These are phyloP conservation scores for Knufia petricola DNA, from an alignment of 2,329 filamentous ascomycete genomes.

Conservation along the genomic window DNA sequence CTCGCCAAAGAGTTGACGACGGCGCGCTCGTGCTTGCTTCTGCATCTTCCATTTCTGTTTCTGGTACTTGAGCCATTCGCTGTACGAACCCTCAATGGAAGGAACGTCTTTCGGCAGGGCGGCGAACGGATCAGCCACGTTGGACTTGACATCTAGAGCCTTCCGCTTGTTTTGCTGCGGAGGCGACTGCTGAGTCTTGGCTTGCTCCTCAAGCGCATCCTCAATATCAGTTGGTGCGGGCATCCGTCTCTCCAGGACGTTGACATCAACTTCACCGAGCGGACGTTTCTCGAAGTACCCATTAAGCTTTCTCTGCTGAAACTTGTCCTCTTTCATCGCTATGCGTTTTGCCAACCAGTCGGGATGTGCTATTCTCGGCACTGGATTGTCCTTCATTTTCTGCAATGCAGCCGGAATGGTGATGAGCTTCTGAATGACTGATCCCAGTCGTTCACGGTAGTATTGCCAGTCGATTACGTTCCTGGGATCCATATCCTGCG, in stretches of 20 bases:
- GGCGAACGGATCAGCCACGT: slow-evolving; percentile 61
- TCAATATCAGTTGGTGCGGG: slow-evolving; percentile 59
- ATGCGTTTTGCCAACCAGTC: slow-evolving; percentile 95
- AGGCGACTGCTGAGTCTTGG: slow-evolving; percentile 56
- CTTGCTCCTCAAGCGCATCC: slow-evolving; percentile 62
- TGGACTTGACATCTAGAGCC: slow-evolving; percentile 51
- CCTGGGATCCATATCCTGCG: slow-evolving; percentile 79
- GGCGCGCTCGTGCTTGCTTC: slow-evolving; percentile 73
- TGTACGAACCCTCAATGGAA: slow-evolving; percentile 73
- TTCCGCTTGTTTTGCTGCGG: slow-evolving; percentile 63
- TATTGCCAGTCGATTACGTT: slow-evolving; percentile 93
- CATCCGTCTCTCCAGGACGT: slow-evolving; percentile 48
- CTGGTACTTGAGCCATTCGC: slow-evolving; percentile 81
- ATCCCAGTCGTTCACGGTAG: slow-evolving; percentile 89
- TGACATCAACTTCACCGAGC: slow-evolving; percentile 46
- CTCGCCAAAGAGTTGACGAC: slow-evolving; percentile 89
- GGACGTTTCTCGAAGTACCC: slow-evolving; percentile 61
- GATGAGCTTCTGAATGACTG: slow-evolving; percentile 96
- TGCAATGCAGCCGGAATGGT: slow-evolving; percentile 95
- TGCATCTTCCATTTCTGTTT: slow-evolving; percentile 99
- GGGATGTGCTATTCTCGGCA: slow-evolving; percentile 84
- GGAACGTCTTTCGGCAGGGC: slow-evolving; percentile 77
- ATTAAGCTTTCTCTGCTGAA: slow-evolving; percentile 98
- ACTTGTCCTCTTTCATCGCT: slow-evolving; percentile 87
- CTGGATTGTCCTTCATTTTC: slow-evolving; percentile 77